These are phyloP conservation scores for Trichoderma erinaceum DNA, from an alignment of 495 filamentous ascomycete species.

Conservation along the genomic window DNA sequence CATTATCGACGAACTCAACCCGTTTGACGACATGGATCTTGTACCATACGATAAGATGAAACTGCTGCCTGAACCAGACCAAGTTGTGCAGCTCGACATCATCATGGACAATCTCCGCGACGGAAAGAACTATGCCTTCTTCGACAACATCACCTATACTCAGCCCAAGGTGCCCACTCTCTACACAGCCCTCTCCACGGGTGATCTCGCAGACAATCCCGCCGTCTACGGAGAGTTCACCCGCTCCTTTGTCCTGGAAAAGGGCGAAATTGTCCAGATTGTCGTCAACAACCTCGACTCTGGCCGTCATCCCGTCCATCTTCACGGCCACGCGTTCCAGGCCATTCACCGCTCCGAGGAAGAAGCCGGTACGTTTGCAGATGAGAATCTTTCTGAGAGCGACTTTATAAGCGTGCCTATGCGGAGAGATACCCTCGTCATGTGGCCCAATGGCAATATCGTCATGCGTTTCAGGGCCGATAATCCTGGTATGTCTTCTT, in stretches of 20 bases:
- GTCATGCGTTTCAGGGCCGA: constrained; percentile 63
- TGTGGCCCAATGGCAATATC: constrained; percentile 51
- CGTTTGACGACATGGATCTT: constrained; percentile 68
- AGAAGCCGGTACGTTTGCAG: constrained; percentile 38
- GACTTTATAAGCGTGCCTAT: constrained; percentile 41
- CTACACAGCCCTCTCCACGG: constrained; percentile 65
- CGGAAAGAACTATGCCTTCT: constrained; percentile 76
- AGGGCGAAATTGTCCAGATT: constrained; percentile 67
- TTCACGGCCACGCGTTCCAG: constrained; percentile 83
- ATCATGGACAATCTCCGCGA: constrained; percentile 66
- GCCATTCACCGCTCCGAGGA: constrained; percentile 42
- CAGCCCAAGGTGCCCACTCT: constrained; percentile 71
- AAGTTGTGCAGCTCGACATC: constrained; percentile 56
- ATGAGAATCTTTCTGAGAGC: constrained; percentile 36
- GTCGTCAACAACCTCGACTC: constrained; percentile 72
- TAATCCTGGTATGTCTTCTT: constrained; percentile 51
- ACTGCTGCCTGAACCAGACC: constrained; percentile 52
- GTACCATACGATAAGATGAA: constrained; percentile 57
- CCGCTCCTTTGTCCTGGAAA: constrained; percentile 60
- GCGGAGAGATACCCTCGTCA: constrained; percentile 51
- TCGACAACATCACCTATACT: constrained; percentile 74
- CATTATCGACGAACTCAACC: constrained; percentile 51
- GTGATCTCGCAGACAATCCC: constrained; percentile 54
- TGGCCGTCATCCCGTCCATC: constrained; percentile 76
- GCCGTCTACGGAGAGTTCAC: constrained; percentile 68